These are phyloP conservation scores for Pyrrhoderma lamaoense DNA, from an alignment of 1,284 basidiomycete species.

Conservation along the genomic window DNA sequence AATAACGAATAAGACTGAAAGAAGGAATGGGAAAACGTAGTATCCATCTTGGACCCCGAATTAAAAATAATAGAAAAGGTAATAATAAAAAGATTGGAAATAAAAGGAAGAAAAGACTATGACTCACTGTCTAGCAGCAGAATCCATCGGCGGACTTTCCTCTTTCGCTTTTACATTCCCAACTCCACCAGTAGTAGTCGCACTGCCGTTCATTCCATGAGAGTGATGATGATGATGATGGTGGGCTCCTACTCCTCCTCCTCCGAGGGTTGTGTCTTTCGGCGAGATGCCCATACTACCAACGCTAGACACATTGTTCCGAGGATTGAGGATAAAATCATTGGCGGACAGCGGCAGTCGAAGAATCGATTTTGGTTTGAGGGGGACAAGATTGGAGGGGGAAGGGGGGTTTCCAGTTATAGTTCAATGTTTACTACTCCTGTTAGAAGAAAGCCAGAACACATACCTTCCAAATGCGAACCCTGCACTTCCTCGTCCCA, in stretches of 20 bases:
- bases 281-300: conserved; percentile 27
- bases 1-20: too few species aligned
- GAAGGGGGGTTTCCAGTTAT: too few species aligned
- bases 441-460: background rate
- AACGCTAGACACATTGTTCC: conserved; percentile 19
- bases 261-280: conserved; percentile 24
- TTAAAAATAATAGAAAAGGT: background rate
- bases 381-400: too few species aligned
- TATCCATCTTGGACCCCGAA: too few species aligned
- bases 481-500: conserved; percentile 5
- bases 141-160: conserved; percentile 28
- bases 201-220: too few species aligned
- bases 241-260: background rate
- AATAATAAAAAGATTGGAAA: background rate
- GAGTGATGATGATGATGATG: too few species aligned
- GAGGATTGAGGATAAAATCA: background rate
- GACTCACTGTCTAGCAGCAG: conserved; percentile 38
- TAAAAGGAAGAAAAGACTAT: conserved; percentile 5
- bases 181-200: conserved; percentile 19
- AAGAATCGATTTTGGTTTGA: too few species aligned
- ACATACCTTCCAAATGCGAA: background rate
- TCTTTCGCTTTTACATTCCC: conserved; percentile 21
- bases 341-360: too few species aligned
- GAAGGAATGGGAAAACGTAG: too few species aligned
- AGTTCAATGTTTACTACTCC: too few species aligned